These are phyloP conservation scores for Starmerella powellii DNA, from an alignment of 805 yeast species.

Conservation along the genomic window DNA sequence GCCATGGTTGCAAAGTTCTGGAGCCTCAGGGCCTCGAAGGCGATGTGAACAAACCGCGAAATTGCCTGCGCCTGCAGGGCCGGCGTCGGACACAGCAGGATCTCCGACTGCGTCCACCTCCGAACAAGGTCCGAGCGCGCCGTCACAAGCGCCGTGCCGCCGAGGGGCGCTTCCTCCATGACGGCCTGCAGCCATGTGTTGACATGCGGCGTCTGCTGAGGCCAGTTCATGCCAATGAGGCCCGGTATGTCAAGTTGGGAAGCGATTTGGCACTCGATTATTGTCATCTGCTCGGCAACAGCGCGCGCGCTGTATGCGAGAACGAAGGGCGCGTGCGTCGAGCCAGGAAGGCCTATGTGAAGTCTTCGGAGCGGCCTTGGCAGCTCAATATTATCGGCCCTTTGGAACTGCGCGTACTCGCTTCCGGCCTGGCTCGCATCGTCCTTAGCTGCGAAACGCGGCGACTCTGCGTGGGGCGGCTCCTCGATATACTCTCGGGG, in stretches of 20 bases:
- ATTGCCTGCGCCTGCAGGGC: conserved; percentile 54
- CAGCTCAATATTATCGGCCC: conserved; percentile 5
- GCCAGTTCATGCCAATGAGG: conserved; percentile 65
- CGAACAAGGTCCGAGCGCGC: conserved; percentile 79
- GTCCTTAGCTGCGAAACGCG: too few species aligned
- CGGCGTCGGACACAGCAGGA: conserved; percentile 52
- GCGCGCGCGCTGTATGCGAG: conserved; percentile 55
- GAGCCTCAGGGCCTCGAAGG: conserved; percentile 53
- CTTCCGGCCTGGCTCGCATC: too few species aligned
- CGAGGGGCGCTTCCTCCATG: conserved; percentile 37
- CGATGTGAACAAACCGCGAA: conserved; percentile 80
- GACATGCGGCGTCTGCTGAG: conserved; percentile 38
- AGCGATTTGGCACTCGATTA: conserved; percentile 73
- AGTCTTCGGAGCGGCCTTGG: conserved; percentile 19
- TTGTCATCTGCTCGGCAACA: conserved; percentile 70
- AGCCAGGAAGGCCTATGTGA: conserved; percentile 16
- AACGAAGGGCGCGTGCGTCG: conserved; percentile 64
- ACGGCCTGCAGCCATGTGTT: conserved; percentile 76
- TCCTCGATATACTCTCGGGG: too few species aligned
- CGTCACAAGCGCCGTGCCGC: conserved; percentile 68
- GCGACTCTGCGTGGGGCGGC: too few species aligned
- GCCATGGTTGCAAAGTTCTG: conserved; percentile 81
- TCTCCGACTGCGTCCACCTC: conserved; percentile 85
- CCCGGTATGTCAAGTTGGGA: conserved; percentile 89
- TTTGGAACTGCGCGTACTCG: too few species aligned